Evolutionary conservation across 2,329 filamentous ascomycete genomes (phyloP), one percentile per base, ranked within the genome.

Genomic region (Helotiales sp.): DNA sequence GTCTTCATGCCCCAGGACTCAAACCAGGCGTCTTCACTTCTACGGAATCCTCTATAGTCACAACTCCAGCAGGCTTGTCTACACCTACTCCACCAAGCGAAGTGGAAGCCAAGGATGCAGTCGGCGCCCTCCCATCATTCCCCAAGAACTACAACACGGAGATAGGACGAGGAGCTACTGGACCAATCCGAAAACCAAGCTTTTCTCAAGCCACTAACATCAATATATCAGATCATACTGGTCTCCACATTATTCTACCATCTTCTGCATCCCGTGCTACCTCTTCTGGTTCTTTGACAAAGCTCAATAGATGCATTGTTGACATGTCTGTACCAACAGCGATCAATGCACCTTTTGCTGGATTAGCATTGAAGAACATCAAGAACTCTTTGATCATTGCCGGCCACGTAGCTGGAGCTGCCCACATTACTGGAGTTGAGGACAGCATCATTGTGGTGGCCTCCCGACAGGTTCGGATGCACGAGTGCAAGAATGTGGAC

Each of bases 401-500:
- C 36, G 92, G 93, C 0, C 83, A 85, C 55, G 89, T 97, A 5
- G 79, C 82, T 38, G 95, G 95, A 0, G 85, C 95, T 0, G 86
- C 88, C 8, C 93, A 98, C 70, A 83, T 98, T 52, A 98, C 93
- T 0, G 82, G 80, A 0, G 76, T 96, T 1, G 76, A 79, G 51
- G 79, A 91, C 66, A 90, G 87, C 62, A 82, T 91, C n/a, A 73
- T 96, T 13, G 85, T 97, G 0, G 85, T 96, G 2, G 81, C 84
- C 6, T 89, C 90, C 52, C 82, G 89, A n/a, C 95, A 99, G 73
- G 91, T 96, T 67, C 84, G 95, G 22, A 93, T 99, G 77, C 95
- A 99, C 71, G 89, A 93, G 64, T 96, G 91, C 69, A 79, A 77
- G 44, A 83, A 92, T 60, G 89, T 96, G 33, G 85, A 91, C 64